Base-by-base conservation (phyloP, 140 eudicot species). In the Oenanthe javanica region DNA sequence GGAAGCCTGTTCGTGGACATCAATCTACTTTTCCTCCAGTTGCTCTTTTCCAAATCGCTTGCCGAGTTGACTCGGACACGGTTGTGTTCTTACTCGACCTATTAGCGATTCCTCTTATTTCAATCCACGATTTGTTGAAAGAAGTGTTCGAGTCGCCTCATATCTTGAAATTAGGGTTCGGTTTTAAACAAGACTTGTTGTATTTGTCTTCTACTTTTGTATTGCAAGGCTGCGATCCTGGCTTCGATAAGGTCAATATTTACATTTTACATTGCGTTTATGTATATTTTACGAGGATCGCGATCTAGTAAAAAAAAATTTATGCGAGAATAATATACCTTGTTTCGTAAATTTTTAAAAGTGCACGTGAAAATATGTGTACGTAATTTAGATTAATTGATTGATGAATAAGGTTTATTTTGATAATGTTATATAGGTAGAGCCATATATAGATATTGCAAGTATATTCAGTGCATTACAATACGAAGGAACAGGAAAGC, bases 121-220 rank as follows among this genome's bases (percentile, higher is more conserved):
- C n/a, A n/a, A n/a, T n/a, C n/a, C n/a, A n/a, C n/a, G n/a, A n/a
- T n/a, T n/a, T n/a, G 43, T 40, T 40, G 3, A 1, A n/a, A 50
- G 52, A 88, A 42, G 83, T 87, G 27, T 95, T 95, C 40, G 77
- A 83, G 4, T 86, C 93, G 23, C 91, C 89, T 5, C 61, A 80
- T 75, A 79, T 95, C 21, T 45, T 95, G 31, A 95, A 95, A 84
- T 80, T 95, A 72, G 97, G 99, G 72, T 95, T 95, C 86, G 83
- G 93, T 43, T 95, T 92, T 74, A 91, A 95, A 86, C 97, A 92
- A 82, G 99, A 95, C 88, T 87, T 95, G 79, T 83, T 86, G 27
- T 92, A 90, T 86, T 66, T 95, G 81, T 90, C 97, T 6, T 88
- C 95, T 72, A 90, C 99, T 38, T 95, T 95, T 48, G 77, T 79